These are phyloP conservation scores for Phytopythium delawarense DNA, from an alignment of 352 stramenopile species.

Conservation along the genomic window DNA sequence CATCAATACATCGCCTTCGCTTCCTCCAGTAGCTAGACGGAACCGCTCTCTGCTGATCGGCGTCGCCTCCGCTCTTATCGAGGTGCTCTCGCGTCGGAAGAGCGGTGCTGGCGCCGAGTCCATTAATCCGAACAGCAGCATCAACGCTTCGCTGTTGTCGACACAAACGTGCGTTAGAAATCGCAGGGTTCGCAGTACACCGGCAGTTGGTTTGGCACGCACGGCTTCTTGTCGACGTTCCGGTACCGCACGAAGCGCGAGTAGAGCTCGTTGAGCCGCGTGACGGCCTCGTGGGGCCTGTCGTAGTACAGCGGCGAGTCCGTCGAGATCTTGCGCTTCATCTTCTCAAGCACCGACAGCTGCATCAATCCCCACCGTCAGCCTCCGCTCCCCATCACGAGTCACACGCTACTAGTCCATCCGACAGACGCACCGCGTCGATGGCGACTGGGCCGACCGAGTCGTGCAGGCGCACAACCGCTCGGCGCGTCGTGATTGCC, in stretches of 20 bases:
- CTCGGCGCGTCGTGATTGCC: constrained; percentile 48
- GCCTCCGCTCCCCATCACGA: background rate
- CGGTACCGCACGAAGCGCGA: constrained; percentile 75
- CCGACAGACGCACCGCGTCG: constrained; percentile 28
- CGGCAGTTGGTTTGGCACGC: background rate
- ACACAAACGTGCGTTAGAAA: constrained; percentile 2
- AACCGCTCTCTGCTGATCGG: constrained; percentile 11
- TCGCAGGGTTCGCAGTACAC: background rate
- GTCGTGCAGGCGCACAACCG: constrained; percentile 54
- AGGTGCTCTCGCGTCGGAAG: constrained; percentile 4
- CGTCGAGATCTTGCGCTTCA: constrained; percentile 57
- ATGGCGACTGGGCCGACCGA: constrained; percentile 16
- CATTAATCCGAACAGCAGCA: constrained; percentile 70
- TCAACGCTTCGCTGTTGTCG: constrained; percentile 45
- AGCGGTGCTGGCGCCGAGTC: constrained; percentile 26
- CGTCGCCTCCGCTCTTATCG: background rate
- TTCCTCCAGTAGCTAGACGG: background rate
- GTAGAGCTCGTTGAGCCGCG: constrained; percentile 69
- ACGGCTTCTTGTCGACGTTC: constrained; percentile 76
- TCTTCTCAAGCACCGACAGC: constrained; percentile 73
- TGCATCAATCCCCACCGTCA: constrained; percentile 9
- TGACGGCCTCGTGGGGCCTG: constrained; percentile 37
- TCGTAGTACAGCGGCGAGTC: constrained; percentile 41
- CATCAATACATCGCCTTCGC: background rate
- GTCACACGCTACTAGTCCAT: too few relatives aligned